A percentile compares a stretch with the other conserved stretches of the same genome.
These are phyloP conservation scores for Thielaviopsis ethacetica DNA, from an alignment of 2,329 filamentous ascomycete genomes.

Conservation along the genomic window DNA sequence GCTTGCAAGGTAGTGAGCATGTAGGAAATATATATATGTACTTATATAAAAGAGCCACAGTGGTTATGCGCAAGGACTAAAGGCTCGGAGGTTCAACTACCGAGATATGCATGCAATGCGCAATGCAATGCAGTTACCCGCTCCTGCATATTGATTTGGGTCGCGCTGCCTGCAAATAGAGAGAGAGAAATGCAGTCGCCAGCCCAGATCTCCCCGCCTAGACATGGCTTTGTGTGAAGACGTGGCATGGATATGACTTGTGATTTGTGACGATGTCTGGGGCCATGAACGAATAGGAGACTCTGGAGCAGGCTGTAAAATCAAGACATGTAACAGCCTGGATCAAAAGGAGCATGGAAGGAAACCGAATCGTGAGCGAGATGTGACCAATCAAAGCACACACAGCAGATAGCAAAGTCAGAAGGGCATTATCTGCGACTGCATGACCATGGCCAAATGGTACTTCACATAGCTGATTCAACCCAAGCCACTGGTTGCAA, in stretches of 20 bases:
- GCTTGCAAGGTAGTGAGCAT: neutral
- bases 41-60: neutral
- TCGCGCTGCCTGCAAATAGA: no score
- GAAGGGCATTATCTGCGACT: neutral
- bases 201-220: neutral
- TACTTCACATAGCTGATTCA: neutral
- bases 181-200: neutral
- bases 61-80: neutral
- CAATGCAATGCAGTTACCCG: constrained; percentile 2
- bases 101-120: neutral
- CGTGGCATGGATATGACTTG: neutral
- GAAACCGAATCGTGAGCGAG: neutral
- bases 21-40: no score
- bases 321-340: neutral
- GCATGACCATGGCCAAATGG: neutral
- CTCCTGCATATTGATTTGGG: neutral
- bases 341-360: neutral
- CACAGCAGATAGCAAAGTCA: neutral
- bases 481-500: neutral
- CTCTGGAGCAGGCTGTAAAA: no score
- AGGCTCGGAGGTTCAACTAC: neutral
- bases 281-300: neutral
- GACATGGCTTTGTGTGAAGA: neutral
- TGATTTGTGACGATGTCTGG: neutral
- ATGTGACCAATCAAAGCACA: neutral